Base-by-base conservation (phyloP, 2,329 filamentous ascomycete genomes). In the Zasmidium cellare region DNA sequence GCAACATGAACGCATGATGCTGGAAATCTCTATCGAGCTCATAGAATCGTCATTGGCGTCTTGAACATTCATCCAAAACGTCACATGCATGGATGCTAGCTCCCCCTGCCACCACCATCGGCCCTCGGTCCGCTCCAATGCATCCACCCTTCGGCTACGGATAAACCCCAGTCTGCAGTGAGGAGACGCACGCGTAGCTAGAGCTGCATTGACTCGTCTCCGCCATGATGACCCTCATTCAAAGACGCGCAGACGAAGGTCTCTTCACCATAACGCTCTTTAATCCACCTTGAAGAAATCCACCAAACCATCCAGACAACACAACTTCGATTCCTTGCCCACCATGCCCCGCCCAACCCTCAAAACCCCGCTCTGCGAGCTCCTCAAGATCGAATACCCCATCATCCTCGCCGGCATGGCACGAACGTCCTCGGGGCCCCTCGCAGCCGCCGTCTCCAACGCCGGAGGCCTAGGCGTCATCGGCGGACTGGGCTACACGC, bases 391-490 rank as follows among this genome's bases (percentile, higher is more conserved):
- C 76, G 80, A 87, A 65, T 92, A 97, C 77, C 93, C 93, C 44
- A 87, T 97, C 74, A 80, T 97, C 65, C 89, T 97, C 19, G 93
- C 93, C 31, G 93, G 93, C 69, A 97, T 97, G 93, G 92, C 93
- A 1, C 86, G 89, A 61, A 90, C 90, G 9, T 92, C 90, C 0
- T 87, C 88, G 59, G 90, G 88, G 0, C 82, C 81, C 18, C 86
- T 96, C 48, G 91, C 91, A 7, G 91, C 91, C 2, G 91, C 91
- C 5, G 91, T 96, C 38, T 94, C 89, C 71, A 96, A 96, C 72
- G 90, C 91, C 1, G 92, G 92, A 62, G 92, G 91, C 0, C 85
- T 96, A 9, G 85, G 85, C 61, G 83, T 82, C 20, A 82, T 87
- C 59, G 82, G 82, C 28, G 82, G 82, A 0, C 75, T 84, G 76